Evolutionary conservation across 2,329 filamentous ascomycete genomes (phyloP), one percentile per base, ranked within the genome.

Genomic region (Pseudogymnoascus sp.): DNA sequence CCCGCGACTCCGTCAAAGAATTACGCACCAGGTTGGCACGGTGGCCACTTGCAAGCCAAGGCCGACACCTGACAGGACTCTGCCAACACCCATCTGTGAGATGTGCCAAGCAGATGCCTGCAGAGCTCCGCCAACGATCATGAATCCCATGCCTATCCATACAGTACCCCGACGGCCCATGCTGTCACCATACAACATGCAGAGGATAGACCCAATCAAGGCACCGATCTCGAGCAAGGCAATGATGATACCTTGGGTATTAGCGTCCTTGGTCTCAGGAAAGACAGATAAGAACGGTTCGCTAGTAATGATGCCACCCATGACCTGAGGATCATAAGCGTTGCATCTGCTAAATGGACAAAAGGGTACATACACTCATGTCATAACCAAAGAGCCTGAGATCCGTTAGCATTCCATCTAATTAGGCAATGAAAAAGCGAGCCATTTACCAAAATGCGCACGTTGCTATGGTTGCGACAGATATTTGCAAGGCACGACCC

Each of bases 151-250:
- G 10, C 83, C 75, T 78, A 85, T 82, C 67, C 85, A 79, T 2
- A 72, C 66, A 14, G 80, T 79, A 28, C 83, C 83, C 16, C 79
- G 69, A 78, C 83, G 78, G 24, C 83, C 83, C 19, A 85, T 78
- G 14, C 77, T 74, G 65, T 85, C 82, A 8, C 82, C 82, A 38
- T 83, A 72, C 66, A 75, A 72, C 22, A 78, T 72, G 28, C 75
- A 76, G 61, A 76, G 72, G 22, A 79, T 66, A 24, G 78, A 78
- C 62, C 79, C 79, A 61, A 77, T 63, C 63, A 82, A 82, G 72
- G 83, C 85, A 19, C 82, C 83, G 14, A 83, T 67, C 68, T 83
- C 82, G 71, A 83, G 83, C 1, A 79, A 78, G 8, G 81, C 81
- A 35, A 83, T 76, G 14, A 80, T 74, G 59, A 83, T 82, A 35